Conservation (phyloP, 352 stramenopile genomes). For the Globisporangium spinosum region DNA sequence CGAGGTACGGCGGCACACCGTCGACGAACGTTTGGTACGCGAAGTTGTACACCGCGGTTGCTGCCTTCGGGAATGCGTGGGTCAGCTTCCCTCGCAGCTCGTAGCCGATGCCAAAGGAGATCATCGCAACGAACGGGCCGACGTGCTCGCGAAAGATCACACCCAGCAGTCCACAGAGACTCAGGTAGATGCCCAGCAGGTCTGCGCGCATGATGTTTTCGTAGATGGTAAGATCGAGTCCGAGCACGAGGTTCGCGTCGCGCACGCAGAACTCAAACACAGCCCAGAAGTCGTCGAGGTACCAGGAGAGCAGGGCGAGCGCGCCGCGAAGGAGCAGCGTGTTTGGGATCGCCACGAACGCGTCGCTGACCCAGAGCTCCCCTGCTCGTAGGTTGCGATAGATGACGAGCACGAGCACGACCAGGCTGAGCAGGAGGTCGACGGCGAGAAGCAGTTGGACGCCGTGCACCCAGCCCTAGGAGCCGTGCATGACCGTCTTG, state of each 20-base stretch:
- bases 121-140: conserved; percentile 2
- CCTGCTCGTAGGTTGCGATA: conserved; percentile 28
- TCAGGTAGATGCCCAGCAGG: conserved; percentile 15
- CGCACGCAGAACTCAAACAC: conserved; percentile 34
- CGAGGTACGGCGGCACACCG: neutral
- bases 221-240: conserved; percentile 23
- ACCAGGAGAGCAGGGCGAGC: conserved; percentile 28
- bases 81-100: neutral
- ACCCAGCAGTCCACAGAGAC: conserved; percentile 5
- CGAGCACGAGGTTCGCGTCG: conserved; percentile 20
- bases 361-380: conserved; percentile 42
- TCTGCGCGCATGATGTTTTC: conserved; percentile 33
- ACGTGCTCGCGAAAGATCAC: neutral
- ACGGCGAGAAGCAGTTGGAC: conserved; percentile 37
- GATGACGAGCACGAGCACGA: conserved; percentile 28
- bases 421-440: conserved; percentile 27
- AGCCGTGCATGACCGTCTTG: conserved; percentile 15
- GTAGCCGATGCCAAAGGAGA: neutral
- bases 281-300: conserved; percentile 33
- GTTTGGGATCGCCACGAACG: conserved; percentile 33
- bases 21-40: neutral
- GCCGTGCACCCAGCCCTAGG: conserved; percentile 40
- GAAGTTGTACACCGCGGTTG: neutral
- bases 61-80: neutral
- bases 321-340: conserved; percentile 20